Evolutionary conservation across 176 grass and related monocot genomes (phyloP), one percentile per base, ranked within the genome.

Genomic region (Oryza rufipogon): DNA sequence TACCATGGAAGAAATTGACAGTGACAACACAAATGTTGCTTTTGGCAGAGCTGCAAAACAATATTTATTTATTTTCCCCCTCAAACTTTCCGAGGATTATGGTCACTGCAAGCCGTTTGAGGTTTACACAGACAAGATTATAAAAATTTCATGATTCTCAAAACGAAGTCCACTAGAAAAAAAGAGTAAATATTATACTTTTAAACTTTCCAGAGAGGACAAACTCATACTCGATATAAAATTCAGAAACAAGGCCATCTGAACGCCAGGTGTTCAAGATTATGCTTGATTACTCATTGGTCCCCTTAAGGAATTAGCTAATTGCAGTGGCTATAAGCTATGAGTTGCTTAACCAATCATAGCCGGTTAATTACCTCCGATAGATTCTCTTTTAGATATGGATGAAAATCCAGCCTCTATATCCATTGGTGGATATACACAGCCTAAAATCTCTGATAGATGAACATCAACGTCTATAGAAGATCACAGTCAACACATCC

Each of bases 191-290:
- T 36, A 13, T 44, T 36, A 88, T 9, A 49, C 5, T 2, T 64
- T 47, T 4, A 34, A 66, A 65, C 12, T 0, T 73, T 78, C 47
- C 20, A 23, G 8, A 52, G 20, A 73, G 41, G 41, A 73, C 13
- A 42, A 26, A 39, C 7, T n/a, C 68, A 6, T 71, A 38, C 44
- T 66, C 45, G 33, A 48, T 78, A 78, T 83, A 83, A 74, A 83
- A 74, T 74, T 38, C 0, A 4, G 65, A 28, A 75, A 30, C 63
- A 65, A 80, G 75, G 89, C 66, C 63, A 69, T 83, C 64, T 46
- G 19, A 68, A 41, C 3, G 76, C 75, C 80, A 83, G 38, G 63
- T 75, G 75, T 90, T 90, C 68, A 78, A 79, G 58, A 58, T 68
- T 78, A 66, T 46, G 48, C 14, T 26, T 81, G 32, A 36, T 36